Evolutionary conservation across 371 early-diverging fungal species (phyloP).

Genomic region (Caulochytrium protostelioides): DNA sequence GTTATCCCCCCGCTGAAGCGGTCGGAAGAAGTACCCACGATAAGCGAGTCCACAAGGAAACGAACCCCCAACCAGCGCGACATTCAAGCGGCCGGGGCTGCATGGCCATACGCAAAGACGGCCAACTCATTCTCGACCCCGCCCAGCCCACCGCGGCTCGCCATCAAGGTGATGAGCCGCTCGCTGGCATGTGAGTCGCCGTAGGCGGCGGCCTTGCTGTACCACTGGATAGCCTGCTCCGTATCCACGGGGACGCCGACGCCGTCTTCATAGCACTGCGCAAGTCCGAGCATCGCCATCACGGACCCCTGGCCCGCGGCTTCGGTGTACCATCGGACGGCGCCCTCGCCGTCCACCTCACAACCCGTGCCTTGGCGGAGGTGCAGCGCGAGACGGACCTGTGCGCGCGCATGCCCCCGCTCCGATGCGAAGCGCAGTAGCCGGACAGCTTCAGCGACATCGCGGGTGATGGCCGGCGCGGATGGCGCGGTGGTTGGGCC

Average conservation of each 20-base stretch:
- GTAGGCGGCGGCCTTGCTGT: slow-evolving; percentile 19
- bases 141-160: slow-evolving; percentile 6
- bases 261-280: slow-evolving; percentile 19
- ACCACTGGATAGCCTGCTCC: slow-evolving; percentile 18
- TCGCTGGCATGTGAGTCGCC: slow-evolving; percentile 18
- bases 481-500: too few species aligned
- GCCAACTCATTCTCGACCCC: too few species aligned
- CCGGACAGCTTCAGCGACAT: slow-evolving; percentile 12
- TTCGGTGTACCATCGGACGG: slow-evolving; percentile 17
- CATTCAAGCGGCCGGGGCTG: not conserved
- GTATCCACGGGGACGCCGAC: slow-evolving; percentile 15
- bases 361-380: slow-evolving; percentile 18
- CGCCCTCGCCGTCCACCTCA: slow-evolving; percentile 9
- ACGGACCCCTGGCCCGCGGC: slow-evolving; percentile 24
- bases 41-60: too few species aligned
- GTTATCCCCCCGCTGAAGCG: too few species aligned
- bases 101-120: slow-evolving; percentile 2
- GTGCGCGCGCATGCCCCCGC: slow-evolving; percentile 23
- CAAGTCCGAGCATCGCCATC: slow-evolving; percentile 18
- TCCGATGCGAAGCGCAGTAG: slow-evolving; percentile 19
- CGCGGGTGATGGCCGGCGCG: too few species aligned
- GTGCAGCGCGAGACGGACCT: slow-evolving; percentile 19
- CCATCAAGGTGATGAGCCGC: slow-evolving; percentile 12
- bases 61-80: too few species aligned
- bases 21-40: too few species aligned